Base-by-base conservation (phyloP, 306 rosid species). In the Acacia melanoxylon region DNA sequence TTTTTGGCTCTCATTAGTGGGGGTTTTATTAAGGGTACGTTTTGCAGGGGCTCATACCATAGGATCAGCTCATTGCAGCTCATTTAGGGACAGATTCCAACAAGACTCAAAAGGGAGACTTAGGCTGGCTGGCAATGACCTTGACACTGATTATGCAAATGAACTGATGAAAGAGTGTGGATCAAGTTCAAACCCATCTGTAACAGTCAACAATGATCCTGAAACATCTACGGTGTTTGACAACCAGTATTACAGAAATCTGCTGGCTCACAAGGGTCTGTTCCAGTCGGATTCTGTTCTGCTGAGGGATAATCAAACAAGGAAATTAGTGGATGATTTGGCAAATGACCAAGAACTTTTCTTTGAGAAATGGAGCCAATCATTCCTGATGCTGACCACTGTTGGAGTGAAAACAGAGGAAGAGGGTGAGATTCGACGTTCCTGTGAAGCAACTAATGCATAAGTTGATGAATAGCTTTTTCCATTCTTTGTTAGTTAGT, bases 1-100 rank as follows among this genome's bases (percentile, higher is more conserved):
- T 24, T 25, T 67, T 67, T 67, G 40, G 68, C 20, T 62, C 19
- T 25, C 19, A 24, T 25, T 24, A 22, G 35, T 61, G 35, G 17
- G 12, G 25, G 67, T 25, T 61, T 35, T 25, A 12, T 61, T 5
- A 62, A 62, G 19, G 20, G 19, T 27, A 11, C 0, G 79, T 68
- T 85, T 80, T 79, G 76, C 87, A 93, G 98, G 98, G 59, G 95
- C 97, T 72, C 97, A 94, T 84, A 94, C 97, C 12, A 89, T 94
- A 71, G 97, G 98, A 80, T 31, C 80, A 42, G 90, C 97, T 62
- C 95, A 93, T 65, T 94, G 98, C 86, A 80, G 76, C 40, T 88
- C 98, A 74, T 91, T 94, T 83, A 90, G 89, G 13, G 90, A 72
- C 62, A 87, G 97, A 2, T 94, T 94, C 84, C 83, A 80, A 74